Conservation (phyloP, 768 basidiomycete genomes). For the Boletus barrowsii region DNA sequence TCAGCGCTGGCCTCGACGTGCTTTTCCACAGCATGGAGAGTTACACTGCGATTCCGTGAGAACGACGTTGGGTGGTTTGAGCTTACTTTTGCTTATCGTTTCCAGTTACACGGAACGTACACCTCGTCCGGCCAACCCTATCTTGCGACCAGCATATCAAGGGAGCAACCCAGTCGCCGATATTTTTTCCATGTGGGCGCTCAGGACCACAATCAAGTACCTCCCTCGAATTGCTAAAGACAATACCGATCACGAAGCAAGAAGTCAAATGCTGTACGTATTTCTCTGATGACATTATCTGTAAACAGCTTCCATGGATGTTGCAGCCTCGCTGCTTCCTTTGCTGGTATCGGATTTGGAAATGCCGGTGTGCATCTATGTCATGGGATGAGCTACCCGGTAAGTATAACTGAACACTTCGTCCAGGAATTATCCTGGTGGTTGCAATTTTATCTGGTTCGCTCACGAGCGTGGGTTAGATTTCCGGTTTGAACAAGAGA, state of each 20-base stretch:
- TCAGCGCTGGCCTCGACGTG: slow-evolving; percentile 93
- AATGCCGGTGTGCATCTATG: slow-evolving; percentile 91
- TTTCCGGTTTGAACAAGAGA: slow-evolving; percentile 91
- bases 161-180: slow-evolving; percentile 94
- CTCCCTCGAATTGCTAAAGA: slow-evolving; percentile 85
- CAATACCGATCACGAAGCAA: slow-evolving; percentile 74
- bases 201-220: slow-evolving; percentile 83
- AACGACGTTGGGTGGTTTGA: slow-evolving; percentile 4
- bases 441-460: not conserved
- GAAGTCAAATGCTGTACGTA: slow-evolving; percentile 84
- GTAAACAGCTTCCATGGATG: not conserved
- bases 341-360: slow-evolving; percentile 94
- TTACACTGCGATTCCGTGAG: slow-evolving; percentile 89
- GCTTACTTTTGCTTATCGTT: slow-evolving; percentile 4
- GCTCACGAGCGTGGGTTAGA: slow-evolving; percentile 40
- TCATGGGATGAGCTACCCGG: slow-evolving; percentile 87
- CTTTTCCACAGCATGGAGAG: slow-evolving; percentile 95
- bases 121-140: slow-evolving; percentile 87
- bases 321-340: slow-evolving; percentile 79
- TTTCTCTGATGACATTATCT: not conserved
- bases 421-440: slow-evolving; percentile 31
- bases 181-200: slow-evolving; percentile 93
- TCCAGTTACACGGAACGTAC: slow-evolving; percentile 83
- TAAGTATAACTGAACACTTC: too few relatives aligned
- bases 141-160: slow-evolving; percentile 88